These are phyloP conservation scores for Mortierella alpina DNA, from an alignment of 192 early-diverging fungal species.

Conservation along the genomic window DNA sequence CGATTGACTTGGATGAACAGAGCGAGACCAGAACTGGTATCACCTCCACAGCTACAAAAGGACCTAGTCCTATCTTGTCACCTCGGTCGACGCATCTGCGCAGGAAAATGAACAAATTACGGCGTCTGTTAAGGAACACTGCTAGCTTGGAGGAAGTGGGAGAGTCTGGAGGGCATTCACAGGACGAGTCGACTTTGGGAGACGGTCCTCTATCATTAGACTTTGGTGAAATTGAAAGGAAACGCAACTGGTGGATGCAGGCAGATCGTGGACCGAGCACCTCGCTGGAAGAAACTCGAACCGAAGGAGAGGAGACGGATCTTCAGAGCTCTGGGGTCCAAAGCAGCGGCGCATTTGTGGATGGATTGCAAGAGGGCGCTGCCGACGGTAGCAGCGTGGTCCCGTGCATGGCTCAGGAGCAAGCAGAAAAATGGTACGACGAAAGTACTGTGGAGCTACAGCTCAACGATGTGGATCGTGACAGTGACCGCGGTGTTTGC, in stretches of 20 bases:
- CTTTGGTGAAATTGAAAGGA: constrained; percentile 28
- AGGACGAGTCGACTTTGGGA: constrained; percentile 23
- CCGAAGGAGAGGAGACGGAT: background rate
- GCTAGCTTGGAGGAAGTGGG: constrained; percentile 19
- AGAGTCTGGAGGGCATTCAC: background rate
- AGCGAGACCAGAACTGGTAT: background rate
- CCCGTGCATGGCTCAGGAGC: background rate
- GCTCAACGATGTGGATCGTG: too few species aligned
- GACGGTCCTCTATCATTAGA: constrained; percentile 45
- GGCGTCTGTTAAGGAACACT: constrained; percentile 25
- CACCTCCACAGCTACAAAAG: background rate
- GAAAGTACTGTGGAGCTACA: constrained; percentile 16
- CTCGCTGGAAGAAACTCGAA: constrained; percentile 10
- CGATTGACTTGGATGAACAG: background rate
- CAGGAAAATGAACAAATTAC: constrained; percentile 23
- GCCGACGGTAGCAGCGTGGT: too few species aligned
- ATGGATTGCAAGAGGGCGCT: background rate
- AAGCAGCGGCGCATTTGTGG: background rate
- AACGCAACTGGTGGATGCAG: constrained; percentile 26
- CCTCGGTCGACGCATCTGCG: constrained; percentile 32
- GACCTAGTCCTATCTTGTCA: constrained; percentile 8
- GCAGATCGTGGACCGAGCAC: background rate
- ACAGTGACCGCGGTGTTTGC: too few species aligned
- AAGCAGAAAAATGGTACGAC: constrained; percentile 1
- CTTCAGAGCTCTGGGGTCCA: background rate